Evolutionary conservation across 2,329 filamentous ascomycete species (phyloP), one percentile per base, ranked within the genome.

Genomic region (Tolypocladium sp.): DNA sequence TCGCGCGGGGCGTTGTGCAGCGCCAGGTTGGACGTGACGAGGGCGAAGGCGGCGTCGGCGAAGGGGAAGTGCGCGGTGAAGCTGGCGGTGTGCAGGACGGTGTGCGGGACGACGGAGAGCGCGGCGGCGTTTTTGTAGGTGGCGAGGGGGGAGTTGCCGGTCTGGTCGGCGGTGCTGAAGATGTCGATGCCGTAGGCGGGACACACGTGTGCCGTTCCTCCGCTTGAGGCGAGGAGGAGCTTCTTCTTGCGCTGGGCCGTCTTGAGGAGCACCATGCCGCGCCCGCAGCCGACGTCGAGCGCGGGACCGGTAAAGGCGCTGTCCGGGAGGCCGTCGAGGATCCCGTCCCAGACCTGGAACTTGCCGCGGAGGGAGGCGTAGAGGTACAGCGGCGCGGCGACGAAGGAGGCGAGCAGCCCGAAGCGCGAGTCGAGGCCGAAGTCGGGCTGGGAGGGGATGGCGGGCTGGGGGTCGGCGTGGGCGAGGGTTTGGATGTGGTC

Each of bases 181-280:
- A 63, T 59, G 60, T 62, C 62, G 57, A 63, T 62, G 46, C 62
- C 60, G 58, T 62, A 63, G 22, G 62, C 59, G n/a, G n/a, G n/a
- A n/a, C n/a, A n/a, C n/a, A n/a, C n/a, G n/a, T n/a, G n/a, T n/a
- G n/a, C n/a, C n/a, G n/a, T n/a, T n/a, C n/a, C n/a, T n/a, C n/a
- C n/a, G n/a, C n/a, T n/a, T n/a, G n/a, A 17, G 20, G 37, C n/a
- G 30, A 52, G 25, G 15, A 55, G 33, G 15, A 62, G 35, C 17
- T 30, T 35, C 27, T 40, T 35, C 57, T 63, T 61, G 56, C 57
- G 60, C 35, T 59, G 55, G 1, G 62, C 62, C 52, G 58, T 55
- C 56, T 61, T 63, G 55, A 64, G 57, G 37, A 64, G 57, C 38
- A 64, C 62, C 59, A 63, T 57, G 59, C 62, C 62, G 46, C 62